These are phyloP conservation scores for Aspergillus carbonarius DNA, from an alignment of 2,329 filamentous ascomycete genomes.

Conservation along the genomic window DNA sequence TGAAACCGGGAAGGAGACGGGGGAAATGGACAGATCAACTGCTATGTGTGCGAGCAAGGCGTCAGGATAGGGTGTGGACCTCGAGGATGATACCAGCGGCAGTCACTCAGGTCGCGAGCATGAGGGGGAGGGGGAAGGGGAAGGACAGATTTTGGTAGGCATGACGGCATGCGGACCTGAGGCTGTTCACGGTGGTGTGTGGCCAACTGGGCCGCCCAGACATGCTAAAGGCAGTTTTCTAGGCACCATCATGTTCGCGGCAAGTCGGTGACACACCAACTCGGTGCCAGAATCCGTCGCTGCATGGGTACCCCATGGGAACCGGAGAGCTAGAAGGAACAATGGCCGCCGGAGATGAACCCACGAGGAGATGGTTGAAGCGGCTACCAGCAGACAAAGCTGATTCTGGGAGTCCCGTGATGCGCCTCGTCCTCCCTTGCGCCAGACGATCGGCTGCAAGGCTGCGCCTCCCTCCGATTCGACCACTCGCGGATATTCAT, in stretches of 20 bases:
- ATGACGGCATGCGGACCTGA: slow-evolving; percentile 9
- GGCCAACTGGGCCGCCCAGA: neutral
- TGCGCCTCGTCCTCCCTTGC: neutral
- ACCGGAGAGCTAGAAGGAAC: neutral
- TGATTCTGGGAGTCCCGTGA: neutral
- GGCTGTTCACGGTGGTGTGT: slow-evolving; percentile 1
- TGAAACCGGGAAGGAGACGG: slow-evolving; percentile 5
- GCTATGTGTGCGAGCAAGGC: neutral
- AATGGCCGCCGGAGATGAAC: neutral
- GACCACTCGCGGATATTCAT: neutral
- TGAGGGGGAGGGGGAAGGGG: neutral
- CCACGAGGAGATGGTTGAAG: neutral
- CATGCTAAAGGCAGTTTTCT: neutral
- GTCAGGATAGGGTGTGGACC: neutral
- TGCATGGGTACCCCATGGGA: neutral
- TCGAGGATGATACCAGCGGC: neutral
- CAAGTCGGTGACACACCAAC: neutral
- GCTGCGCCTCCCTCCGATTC: neutral
- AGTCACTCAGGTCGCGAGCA: neutral
- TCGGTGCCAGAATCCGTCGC: neutral
- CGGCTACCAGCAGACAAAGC: neutral
- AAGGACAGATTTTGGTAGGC: neutral
- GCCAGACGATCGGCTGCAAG: neutral
- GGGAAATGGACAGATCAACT: slow-evolving; percentile 1
- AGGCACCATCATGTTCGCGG: neutral